Percentiles rank a stretch among this genome's conserved stretches.
phyloP scores from a whole-genome alignment of 768 basidiomycete genomes.

The Termitomyces sp. region DNA sequence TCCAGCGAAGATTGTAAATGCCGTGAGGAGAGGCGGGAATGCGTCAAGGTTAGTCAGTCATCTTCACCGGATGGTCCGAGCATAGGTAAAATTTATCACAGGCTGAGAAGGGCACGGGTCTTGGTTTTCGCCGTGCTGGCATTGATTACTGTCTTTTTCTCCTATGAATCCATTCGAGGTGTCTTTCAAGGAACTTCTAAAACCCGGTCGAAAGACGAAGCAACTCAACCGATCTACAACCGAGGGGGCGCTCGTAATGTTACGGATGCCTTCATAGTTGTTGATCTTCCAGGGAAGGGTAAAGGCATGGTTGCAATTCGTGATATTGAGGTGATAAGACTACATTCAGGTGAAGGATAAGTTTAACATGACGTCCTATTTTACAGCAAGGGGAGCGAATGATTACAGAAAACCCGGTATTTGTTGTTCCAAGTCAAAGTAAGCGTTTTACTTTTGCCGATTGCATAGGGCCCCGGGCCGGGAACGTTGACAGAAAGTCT shows the following conservation, averaged over 20 bases:
- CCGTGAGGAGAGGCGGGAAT: not conserved
- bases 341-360: not conserved
- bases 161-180: not conserved
- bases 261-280: constrained; percentile 30
- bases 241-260: not conserved
- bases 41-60: not conserved
- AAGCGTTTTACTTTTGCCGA: constrained; percentile 13
- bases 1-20: constrained; percentile 5
- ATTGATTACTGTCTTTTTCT: not conserved
- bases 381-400: constrained; percentile 57
- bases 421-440: constrained; percentile 51
- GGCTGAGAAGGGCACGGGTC: not conserved
- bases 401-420: constrained; percentile 51
- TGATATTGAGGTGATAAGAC: constrained; percentile 40
- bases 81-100: not conserved
- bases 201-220: not conserved
- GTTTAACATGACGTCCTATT: not conserved
- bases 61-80: not conserved
- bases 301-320: constrained; percentile 51
- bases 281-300: constrained; percentile 51
- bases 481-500: not conserved
- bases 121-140: not conserved
- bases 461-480: not conserved
- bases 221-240: not conserved
- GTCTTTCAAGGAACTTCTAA: not conserved